Conservation (phyloP, 176 grass and related monocot species). For the Alopecurus myosuroides region DNA sequence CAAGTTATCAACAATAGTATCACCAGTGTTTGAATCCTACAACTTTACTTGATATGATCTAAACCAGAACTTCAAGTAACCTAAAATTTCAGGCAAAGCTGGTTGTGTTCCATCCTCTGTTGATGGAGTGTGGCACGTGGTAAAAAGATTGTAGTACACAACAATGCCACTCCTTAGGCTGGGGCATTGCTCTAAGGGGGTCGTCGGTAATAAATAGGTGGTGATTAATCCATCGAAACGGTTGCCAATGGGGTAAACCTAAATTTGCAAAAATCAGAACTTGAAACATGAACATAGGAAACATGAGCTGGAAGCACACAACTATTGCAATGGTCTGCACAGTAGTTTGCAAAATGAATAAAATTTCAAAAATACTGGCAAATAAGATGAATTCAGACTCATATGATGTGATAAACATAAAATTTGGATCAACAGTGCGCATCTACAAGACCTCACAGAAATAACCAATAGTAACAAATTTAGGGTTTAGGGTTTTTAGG, state of each 20-base stretch:
- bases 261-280: background rate
- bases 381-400: background rate
- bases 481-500: background rate
- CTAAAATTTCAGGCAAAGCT: background rate
- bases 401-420: background rate
- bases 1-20: background rate
- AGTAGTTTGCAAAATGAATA: background rate
- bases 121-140: background rate
- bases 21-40: background rate
- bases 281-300: background rate
- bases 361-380: background rate
- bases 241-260: background rate
- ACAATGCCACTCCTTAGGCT: background rate
- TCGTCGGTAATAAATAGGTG: background rate
- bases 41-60: background rate
- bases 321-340: background rate
- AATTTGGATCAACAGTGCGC: background rate
- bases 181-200: background rate
- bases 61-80: background rate
- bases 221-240: background rate
- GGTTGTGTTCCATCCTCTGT: background rate
- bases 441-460: background rate
- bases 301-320: background rate
- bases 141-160: background rate
- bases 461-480: background rate